A percentile compares a stretch with the other conserved stretches of the same genome.
phyloP scores from a whole-genome alignment of 2,329 filamentous ascomycete species.

The Colletotrichum acutatum region DNA sequence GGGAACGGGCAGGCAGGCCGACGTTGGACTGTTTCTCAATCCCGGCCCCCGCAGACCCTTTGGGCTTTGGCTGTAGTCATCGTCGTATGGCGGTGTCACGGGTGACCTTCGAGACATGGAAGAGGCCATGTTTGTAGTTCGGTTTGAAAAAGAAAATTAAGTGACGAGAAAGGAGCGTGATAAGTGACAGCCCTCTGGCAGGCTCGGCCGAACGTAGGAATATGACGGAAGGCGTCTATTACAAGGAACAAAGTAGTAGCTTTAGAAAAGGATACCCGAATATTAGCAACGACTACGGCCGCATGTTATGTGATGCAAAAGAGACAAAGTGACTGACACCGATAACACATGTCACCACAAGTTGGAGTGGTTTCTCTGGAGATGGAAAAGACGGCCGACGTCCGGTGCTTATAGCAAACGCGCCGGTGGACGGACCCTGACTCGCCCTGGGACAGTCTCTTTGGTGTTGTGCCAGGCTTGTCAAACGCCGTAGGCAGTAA shows the following conservation, averaged over 20 bases:
- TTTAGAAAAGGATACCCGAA: neutral
- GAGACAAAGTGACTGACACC: conserved; percentile 17
- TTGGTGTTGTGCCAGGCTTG: conserved; percentile 31
- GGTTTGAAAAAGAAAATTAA: neutral
- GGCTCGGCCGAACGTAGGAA: neutral
- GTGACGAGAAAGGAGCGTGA: conserved; percentile 13
- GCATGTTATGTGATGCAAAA: conserved; percentile 16
- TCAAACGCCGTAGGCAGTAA: conserved; percentile 34
- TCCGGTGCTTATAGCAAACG: conserved; percentile 28
- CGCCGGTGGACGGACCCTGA: conserved; percentile 16
- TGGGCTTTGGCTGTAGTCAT: conserved; percentile 3
- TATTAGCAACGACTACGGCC: neutral
- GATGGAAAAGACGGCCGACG: conserved; percentile 20
- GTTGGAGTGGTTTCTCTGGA: conserved; percentile 24
- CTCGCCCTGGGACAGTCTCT: conserved; percentile 21
- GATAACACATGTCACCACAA: conserved; percentile 17
- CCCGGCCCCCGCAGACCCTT: conserved; percentile 1
- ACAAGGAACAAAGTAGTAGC: neutral
- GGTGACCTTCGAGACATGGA: conserved; percentile 22
- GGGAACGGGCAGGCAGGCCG: conserved; percentile 6
- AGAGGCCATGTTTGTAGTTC: conserved; percentile 10
- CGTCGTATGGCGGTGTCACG: conserved; percentile 31
- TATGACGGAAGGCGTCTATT: neutral
- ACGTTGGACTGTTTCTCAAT: neutral
- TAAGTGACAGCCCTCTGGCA: conserved; percentile 2